Evolutionary conservation across 768 basidiomycete species (phyloP).

Genomic region (Auriscalpium microsporum): DNA sequence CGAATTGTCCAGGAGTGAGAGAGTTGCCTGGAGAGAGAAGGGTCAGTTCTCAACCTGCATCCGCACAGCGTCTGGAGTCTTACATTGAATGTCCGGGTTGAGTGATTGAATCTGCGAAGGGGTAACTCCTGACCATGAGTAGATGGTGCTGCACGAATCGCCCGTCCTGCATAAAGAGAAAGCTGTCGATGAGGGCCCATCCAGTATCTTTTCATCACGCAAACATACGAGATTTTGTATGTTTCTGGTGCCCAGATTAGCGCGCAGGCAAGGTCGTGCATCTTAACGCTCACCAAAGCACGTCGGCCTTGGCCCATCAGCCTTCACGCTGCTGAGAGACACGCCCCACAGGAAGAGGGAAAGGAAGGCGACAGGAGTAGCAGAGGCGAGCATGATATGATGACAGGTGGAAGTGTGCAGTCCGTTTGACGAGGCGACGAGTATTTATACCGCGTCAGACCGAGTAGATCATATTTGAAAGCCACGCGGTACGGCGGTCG

Average conservation of each 20-base stretch:
- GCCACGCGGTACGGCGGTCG: neutral
- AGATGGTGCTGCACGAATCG: neutral
- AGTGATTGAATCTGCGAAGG: neutral
- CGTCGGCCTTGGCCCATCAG: neutral
- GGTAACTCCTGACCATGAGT: neutral
- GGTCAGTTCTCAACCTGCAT: neutral
- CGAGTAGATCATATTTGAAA: neutral
- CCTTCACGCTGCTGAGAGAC: neutral
- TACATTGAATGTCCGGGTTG: conserved; percentile 4
- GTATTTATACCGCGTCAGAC: neutral
- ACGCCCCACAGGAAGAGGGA: neutral
- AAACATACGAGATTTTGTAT: neutral
- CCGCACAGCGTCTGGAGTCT: neutral
- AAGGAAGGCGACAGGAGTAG: neutral
- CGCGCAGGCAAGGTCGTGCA: neutral
- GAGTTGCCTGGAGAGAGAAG: neutral
- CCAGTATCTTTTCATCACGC: neutral
- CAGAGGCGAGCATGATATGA: neutral
- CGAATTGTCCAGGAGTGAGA: neutral
- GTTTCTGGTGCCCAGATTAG: neutral
- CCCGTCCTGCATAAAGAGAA: neutral
- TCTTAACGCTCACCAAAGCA: neutral
- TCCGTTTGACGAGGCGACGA: neutral
- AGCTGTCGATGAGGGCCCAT: neutral
- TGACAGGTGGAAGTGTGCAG: neutral